Base-by-base conservation (phyloP, 768 basidiomycete species). In the Lepiota brunneoincarnata region DNA sequence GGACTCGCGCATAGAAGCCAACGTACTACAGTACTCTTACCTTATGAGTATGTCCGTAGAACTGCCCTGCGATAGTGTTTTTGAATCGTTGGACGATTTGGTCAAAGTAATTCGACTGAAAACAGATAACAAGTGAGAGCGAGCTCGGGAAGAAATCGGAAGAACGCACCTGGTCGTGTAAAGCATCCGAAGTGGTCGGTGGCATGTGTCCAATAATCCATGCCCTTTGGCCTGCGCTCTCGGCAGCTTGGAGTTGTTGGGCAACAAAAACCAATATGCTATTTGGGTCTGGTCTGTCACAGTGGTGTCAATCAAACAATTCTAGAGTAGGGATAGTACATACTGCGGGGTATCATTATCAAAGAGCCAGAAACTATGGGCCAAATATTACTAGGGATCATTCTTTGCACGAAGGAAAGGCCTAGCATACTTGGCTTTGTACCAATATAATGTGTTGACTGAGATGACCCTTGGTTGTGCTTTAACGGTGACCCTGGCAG, bases 121-220 rank as follows among this genome's bases (percentile, higher is more conserved):
- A 15, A 49, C 7, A 10, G 7, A 9, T 31, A 31, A 3, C 31
- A 31, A 31, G 11, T 31, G 7, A 4, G 31, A 9, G 7, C 31
- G 7, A 11, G 36, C 37, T n/a, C 37, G 34, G 45, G 37, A 15
- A 3, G 20, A 2, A n/a, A 36, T 1, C 23, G n/a, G n/a, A n/a
- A 31, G 4, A 31, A 31, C 66, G 3, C 45, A 79, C 82, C 72
- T 81, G 81, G 62, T 83, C 81, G 48, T 72, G 69, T 35, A 81
- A 63, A n/a, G 72, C 67, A 61, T 84, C 82, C 17, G 58, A 62
- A n/a, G 73, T 69, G 20, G 81, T 79, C 3, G 76, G 76, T 1
- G 81, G 76, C 73, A 83, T 81, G 58, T 84, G 83, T 1, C 73
- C 82, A 15, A 83, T 80, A 59, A 86, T 79, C 81, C 83, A 85